phyloP scores from a whole-genome alignment of 179 eudicot species.

The Pouteria campechiana region DNA sequence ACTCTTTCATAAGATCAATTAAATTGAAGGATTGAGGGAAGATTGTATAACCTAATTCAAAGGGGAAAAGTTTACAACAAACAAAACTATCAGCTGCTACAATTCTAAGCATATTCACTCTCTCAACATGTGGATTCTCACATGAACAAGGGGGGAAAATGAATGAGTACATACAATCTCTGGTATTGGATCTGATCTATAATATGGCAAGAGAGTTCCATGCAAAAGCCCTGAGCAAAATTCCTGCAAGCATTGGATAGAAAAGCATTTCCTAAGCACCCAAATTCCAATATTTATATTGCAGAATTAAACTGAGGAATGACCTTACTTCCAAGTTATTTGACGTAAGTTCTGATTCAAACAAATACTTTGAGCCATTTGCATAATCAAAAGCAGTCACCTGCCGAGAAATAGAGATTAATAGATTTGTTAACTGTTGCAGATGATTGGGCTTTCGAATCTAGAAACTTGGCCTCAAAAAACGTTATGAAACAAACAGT shows the following conservation, averaged over 20 bases:
- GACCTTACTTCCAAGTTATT: conserved; percentile 49
- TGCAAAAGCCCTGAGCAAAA: conserved; percentile 56
- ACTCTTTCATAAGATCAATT: not conserved
- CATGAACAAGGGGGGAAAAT: too few relatives aligned
- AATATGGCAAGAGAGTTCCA: conserved; percentile 47
- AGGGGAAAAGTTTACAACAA: not conserved
- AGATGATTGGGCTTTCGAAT: too few relatives aligned
- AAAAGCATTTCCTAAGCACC: too few relatives aligned
- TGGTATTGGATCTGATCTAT: conserved; percentile 74
- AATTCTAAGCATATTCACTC: too few relatives aligned
- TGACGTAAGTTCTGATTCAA: conserved; percentile 60
- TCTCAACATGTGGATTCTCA: too few relatives aligned
- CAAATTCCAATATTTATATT: too few relatives aligned
- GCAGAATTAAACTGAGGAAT: conserved; percentile 2
- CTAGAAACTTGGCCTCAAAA: too few relatives aligned
- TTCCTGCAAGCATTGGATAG: conserved; percentile 68
- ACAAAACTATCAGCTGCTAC: too few relatives aligned
- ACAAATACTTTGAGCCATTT: conserved; percentile 64
- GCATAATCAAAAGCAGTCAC: conserved; percentile 82
- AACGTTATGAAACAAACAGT: too few relatives aligned
- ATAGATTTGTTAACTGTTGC: too few relatives aligned
- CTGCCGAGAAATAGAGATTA: conserved; percentile 24
- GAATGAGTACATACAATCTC: conserved; percentile 72
- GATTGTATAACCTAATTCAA: not conserved
- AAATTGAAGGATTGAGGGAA: not conserved